phyloP scores from a whole-genome alignment of 2,329 filamentous ascomycete species.

The Aureobasidium leucospermi region DNA sequence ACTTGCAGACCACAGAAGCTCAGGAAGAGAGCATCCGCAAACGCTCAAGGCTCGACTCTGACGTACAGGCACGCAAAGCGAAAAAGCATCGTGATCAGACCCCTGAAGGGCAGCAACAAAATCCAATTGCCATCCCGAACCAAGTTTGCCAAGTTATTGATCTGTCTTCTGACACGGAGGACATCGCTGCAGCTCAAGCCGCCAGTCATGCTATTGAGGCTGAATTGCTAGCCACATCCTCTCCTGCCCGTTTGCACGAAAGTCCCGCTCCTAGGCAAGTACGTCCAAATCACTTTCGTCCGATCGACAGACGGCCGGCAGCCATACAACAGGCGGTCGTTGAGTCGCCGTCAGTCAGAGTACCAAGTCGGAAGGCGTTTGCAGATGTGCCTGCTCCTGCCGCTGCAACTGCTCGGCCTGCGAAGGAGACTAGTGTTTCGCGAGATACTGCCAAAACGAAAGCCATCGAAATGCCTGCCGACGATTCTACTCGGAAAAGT shows the following conservation, averaged over 20 bases:
- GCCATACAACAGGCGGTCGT: background rate
- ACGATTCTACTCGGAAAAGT: background rate
- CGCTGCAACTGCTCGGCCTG: background rate
- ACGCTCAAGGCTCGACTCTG: slow-evolving; percentile 28
- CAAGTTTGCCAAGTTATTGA: slow-evolving; percentile 25
- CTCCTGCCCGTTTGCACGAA: slow-evolving; percentile 6
- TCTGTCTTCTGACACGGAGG: slow-evolving; percentile 29
- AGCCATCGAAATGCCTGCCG: background rate
- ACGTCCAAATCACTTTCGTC: slow-evolving; percentile 18
- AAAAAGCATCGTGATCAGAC: background rate
- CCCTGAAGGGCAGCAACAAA: background rate
- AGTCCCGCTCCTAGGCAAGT: slow-evolving; percentile 9
- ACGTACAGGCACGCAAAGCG: background rate
- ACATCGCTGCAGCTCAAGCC: slow-evolving; percentile 20
- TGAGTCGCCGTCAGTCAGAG: slow-evolving; percentile 14
- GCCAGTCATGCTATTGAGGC: slow-evolving; percentile 21
- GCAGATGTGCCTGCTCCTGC: background rate
- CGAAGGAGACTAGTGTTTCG: background rate
- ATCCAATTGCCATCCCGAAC: background rate
- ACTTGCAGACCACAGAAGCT: slow-evolving; percentile 26
- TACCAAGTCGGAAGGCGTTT: background rate
- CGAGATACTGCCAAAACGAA: background rate
- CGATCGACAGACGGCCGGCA: background rate
- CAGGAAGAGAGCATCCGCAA: slow-evolving; percentile 32
- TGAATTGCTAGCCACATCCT: slow-evolving; percentile 18